Conservation (phyloP, 371 early-diverging fungal species). For the Encephalitozoon cuniculi region DNA sequence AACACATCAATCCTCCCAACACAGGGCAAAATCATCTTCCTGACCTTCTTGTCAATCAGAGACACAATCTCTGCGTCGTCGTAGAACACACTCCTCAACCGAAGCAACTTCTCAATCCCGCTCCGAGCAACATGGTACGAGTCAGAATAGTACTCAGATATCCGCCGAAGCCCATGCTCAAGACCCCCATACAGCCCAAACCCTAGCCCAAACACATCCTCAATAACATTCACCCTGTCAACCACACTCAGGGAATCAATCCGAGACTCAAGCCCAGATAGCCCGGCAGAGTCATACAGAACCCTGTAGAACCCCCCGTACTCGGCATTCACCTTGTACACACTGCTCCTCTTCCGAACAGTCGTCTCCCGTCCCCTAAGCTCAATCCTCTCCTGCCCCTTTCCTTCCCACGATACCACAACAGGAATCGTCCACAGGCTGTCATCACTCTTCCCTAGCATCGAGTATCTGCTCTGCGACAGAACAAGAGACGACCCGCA, state of each 20-base stretch:
- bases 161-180: neutral
- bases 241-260: neutral
- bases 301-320: constrained; percentile 67
- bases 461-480: constrained; percentile 66
- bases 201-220: constrained; percentile 22
- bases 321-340: constrained; percentile 65
- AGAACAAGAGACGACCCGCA: constrained; percentile 58
- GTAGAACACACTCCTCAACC: constrained; percentile 59
- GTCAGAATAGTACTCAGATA: neutral
- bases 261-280: constrained; percentile 8
- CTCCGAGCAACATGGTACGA: constrained; percentile 60
- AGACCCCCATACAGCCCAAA: constrained; percentile 8
- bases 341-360: constrained; percentile 4
- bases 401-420: constrained; percentile 68
- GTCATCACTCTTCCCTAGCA: constrained; percentile 66
- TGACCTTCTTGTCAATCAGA: neutral
- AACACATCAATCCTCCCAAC: neutral
- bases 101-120: constrained; percentile 59
- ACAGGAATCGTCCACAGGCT: constrained; percentile 52
- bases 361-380: neutral
- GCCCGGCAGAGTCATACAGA: constrained; percentile 62
- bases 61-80: constrained; percentile 60
- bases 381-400: constrained; percentile 61
- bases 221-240: constrained; percentile 24
- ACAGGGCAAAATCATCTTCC: neutral